Conservation (phyloP, 257 asterid species). For the Primulina tabacum region DNA sequence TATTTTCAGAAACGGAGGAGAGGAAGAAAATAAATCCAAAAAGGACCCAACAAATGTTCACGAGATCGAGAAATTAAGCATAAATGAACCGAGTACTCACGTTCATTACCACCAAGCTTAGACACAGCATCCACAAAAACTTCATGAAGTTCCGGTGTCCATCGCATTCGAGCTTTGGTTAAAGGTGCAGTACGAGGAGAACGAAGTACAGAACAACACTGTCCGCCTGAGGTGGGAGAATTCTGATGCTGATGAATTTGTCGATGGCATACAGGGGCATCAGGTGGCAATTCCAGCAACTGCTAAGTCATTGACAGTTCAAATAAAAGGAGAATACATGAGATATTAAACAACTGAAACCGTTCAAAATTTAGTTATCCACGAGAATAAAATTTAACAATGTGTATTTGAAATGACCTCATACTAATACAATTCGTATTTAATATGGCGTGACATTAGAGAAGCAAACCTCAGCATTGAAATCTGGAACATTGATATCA, state of each 20-base stretch:
- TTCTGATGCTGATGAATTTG: constrained; percentile 32
- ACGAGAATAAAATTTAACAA: background rate
- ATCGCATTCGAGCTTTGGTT: constrained; percentile 81
- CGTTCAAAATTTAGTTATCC: background rate
- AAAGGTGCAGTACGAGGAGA: constrained; percentile 49
- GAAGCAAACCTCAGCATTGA: constrained; percentile 59
- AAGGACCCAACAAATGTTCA: background rate
- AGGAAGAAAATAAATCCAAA: background rate
- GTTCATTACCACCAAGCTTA: constrained; percentile 89
- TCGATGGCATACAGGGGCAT: constrained; percentile 25
- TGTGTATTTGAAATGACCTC: background rate
- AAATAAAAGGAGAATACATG: background rate
- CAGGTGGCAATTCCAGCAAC: constrained; percentile 47
- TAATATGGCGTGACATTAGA: constrained; percentile 1
- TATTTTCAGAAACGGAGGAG: background rate
- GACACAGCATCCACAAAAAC: constrained; percentile 64
- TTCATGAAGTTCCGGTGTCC: constrained; percentile 95
- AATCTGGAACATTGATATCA: constrained; percentile 61
- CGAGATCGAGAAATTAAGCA: constrained; percentile 15
- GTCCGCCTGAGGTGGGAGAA: constrained; percentile 25
- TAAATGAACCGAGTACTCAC: constrained; percentile 38
- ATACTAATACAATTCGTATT: background rate
- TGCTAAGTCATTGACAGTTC: constrained; percentile 28
- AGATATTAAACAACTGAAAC: background rate
- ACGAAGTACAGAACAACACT: constrained; percentile 35